Evolutionary conservation across 2,329 filamentous ascomycete genomes (phyloP).

Genomic region (Aspergillus felis): DNA sequence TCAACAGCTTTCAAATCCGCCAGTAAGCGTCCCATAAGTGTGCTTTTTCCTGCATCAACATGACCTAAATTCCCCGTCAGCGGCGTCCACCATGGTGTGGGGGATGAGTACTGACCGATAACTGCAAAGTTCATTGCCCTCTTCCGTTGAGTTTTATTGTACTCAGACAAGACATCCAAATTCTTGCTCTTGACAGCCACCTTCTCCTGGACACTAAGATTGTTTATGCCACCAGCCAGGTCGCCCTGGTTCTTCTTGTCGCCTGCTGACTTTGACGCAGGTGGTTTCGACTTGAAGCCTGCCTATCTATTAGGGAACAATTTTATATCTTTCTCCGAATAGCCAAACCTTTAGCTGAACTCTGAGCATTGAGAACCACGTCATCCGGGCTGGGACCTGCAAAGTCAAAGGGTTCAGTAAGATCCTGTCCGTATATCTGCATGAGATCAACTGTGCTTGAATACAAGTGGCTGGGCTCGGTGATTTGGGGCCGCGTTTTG

Average conservation of each 20-base stretch:
- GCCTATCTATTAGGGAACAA: conserved; percentile 36
- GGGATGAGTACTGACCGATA: conserved; percentile 59
- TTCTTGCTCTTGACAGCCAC: conserved; percentile 66
- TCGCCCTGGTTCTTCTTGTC: conserved; percentile 42
- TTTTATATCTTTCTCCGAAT: conserved; percentile 36
- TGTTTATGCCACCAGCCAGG: conserved; percentile 47
- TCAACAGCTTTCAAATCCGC: conserved; percentile 86
- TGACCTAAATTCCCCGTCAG: conserved; percentile 59
- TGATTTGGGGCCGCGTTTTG: conserved; percentile 17
- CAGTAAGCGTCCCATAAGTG: conserved; percentile 90
- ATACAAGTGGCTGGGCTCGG: conserved; percentile 32
- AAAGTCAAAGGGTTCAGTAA: conserved; percentile 57
- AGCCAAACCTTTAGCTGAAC: conserved; percentile 68
- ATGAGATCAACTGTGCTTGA: conserved; percentile 33
- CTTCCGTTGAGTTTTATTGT: conserved; percentile 70
- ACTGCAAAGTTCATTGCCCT: conserved; percentile 87
- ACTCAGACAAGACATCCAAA: conserved; percentile 78
- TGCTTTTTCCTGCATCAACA: conserved; percentile 96
- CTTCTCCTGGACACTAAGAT: conserved; percentile 48
- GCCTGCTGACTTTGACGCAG: conserved; percentile 35
- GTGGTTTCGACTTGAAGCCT: conserved; percentile 45
- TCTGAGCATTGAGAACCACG: conserved; percentile 79
- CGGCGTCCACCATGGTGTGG: conserved; percentile 4
- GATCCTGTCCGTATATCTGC: conserved; percentile 36
- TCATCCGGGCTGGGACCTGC: conserved; percentile 88